Evolutionary conservation across 116 monocot genomes (phyloP), one percentile per base, ranked within the genome.

Genomic region (Cymodocea nodosa): DNA sequence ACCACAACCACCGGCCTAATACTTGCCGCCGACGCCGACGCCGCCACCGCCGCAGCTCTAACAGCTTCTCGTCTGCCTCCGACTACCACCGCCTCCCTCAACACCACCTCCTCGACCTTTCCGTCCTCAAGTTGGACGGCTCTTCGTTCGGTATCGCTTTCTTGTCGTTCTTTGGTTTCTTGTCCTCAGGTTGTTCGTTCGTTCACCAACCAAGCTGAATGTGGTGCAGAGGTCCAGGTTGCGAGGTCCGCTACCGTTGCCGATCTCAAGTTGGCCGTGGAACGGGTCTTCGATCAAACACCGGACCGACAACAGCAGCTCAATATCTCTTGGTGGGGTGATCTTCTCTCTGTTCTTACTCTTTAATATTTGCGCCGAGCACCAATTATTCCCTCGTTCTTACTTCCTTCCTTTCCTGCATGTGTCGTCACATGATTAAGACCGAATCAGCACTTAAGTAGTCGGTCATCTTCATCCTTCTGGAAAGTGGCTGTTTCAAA

Each of bases 91-190:
- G 39, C 68, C 70, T 63, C 50, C 69, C 68, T 2, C 50, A 73
- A 23, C 69, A 62, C 40, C 69, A 68, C 37, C 64, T 48, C 17
- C 24, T 75, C 25, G 25, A 56, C 22, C 68, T 75, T 39, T 40
- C 69, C 35, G 36, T 75, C 49, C 48, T 75, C 56, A 68, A 68
- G 17, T 55, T 75, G 53, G 70, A 75, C 19, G 75, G 70, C 19
- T 75, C 75, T n/a, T 75, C 70, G 6, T 75, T 75, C 36, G 70
- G 75, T 75, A 59, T 44, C 10, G 49, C 12, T 13, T 14, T 23
- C 23, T 1, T 4, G 23, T 51, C 36, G 20, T 25, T 0, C 7
- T 0, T 51, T 50, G 6, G 22, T 23, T 15, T 50, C 24, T 40
- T 50, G 37, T 24, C 14, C 40, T 64, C 48, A 9, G 19, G 19